These are phyloP conservation scores for Chrysosporium queenslandicum DNA, from an alignment of 2,329 filamentous ascomycete genomes.

Conservation along the genomic window DNA sequence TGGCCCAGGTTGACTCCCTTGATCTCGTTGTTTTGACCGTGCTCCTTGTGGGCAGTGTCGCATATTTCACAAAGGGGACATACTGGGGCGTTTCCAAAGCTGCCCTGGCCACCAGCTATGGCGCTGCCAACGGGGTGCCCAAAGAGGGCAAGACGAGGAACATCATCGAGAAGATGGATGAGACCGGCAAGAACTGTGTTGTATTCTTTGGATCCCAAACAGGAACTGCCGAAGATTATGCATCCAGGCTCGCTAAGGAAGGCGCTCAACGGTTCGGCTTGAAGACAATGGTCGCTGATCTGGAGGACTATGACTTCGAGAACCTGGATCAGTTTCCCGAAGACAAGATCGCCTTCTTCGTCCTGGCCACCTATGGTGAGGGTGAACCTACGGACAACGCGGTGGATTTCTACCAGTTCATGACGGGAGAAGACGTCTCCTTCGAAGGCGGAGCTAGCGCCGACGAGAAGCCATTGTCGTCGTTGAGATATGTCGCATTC, in stretches of 20 bases:
- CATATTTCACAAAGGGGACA: slow-evolving; percentile 96
- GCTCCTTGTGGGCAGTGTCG: slow-evolving; percentile 75
- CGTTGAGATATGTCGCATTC: slow-evolving; percentile 88
- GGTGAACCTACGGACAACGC: slow-evolving; percentile 98
- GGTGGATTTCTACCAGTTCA: slow-evolving; percentile 97
- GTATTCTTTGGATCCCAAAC: slow-evolving; percentile 99
- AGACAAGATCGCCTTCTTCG: slow-evolving; percentile 89
- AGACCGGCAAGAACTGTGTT: slow-evolving; percentile 91
- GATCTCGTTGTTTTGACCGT: slow-evolving; percentile 83
- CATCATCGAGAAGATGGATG: slow-evolving; percentile 91
- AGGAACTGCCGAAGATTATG: slow-evolving; percentile 96
- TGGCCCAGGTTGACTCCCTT: slow-evolving; percentile 94
- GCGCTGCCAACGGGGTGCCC: slow-evolving; percentile 47
- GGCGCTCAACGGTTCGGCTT: slow-evolving; percentile 91
- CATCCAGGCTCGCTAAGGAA: slow-evolving; percentile 90
- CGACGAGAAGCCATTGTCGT: slow-evolving; percentile 62
- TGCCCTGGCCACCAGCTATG: slow-evolving; percentile 67
- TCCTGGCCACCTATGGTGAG: slow-evolving; percentile 94
- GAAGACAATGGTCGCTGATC: slow-evolving; percentile 94
- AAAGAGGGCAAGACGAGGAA: slow-evolving; percentile 80
- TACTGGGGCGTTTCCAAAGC: slow-evolving; percentile 85
- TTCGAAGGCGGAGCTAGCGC: slow-evolving; percentile 60
- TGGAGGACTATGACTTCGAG: slow-evolving; percentile 96
- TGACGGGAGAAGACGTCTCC: slow-evolving; percentile 66
- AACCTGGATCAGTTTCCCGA: slow-evolving; percentile 79